phyloP scores from a whole-genome alignment of 805 yeast genomes.

The Candida golubevii region DNA sequence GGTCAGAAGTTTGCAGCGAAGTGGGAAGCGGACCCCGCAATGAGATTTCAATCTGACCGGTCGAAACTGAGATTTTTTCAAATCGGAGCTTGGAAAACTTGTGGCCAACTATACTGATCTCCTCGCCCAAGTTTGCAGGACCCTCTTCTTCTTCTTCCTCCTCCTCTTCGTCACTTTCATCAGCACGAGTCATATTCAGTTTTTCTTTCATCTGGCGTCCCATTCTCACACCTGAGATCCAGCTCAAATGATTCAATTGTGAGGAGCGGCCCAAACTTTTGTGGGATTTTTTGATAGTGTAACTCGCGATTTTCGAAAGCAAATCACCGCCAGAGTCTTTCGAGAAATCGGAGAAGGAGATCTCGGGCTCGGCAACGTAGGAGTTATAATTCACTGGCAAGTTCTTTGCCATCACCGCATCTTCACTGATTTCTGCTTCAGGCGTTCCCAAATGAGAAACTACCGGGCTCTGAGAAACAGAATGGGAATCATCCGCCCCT shows the following conservation, averaged over 20 bases:
- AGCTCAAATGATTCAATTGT: slow-evolving; percentile 66
- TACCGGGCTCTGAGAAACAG: not conserved
- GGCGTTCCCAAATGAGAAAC: slow-evolving; percentile 6
- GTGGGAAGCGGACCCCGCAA: slow-evolving; percentile 54
- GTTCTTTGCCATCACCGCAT: not conserved
- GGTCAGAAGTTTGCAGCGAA: not conserved
- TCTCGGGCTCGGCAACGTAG: slow-evolving; percentile 35
- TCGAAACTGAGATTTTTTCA: slow-evolving; percentile 82
- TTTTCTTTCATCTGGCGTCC: slow-evolving; percentile 43
- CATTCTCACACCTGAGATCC: slow-evolving; percentile 91
- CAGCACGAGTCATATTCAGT: too few species aligned
- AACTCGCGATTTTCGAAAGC: slow-evolving; percentile 35
- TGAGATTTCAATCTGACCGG: slow-evolving; percentile 75
- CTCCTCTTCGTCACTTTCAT: not conserved
- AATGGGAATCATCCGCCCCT: not conserved
- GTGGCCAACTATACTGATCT: slow-evolving; percentile 81
- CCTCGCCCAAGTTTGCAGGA: slow-evolving; percentile 79
- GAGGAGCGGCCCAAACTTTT: slow-evolving; percentile 31
- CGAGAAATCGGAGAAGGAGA: slow-evolving; percentile 28
- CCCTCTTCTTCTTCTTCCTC: slow-evolving; percentile 24
- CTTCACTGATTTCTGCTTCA: slow-evolving; percentile 8
- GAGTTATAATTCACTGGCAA: slow-evolving; percentile 25
- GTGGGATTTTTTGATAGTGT: slow-evolving; percentile 35
- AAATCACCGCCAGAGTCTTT: slow-evolving; percentile 31
- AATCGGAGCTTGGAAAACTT: slow-evolving; percentile 83